phyloP scores from a whole-genome alignment of 192 early-diverging fungal species.

The Endogone sp. region DNA sequence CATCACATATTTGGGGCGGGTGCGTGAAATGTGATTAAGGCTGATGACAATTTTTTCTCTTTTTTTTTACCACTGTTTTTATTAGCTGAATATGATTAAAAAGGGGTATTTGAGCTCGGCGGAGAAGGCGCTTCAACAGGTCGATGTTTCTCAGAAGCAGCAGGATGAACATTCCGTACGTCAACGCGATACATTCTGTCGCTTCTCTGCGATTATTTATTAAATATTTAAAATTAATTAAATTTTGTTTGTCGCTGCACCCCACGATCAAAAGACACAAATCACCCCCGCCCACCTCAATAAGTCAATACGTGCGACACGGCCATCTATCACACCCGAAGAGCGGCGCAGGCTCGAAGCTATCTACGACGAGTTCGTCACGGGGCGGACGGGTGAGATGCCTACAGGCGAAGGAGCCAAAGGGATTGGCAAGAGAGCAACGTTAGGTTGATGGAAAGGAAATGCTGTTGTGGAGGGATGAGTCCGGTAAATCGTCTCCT shows the following conservation, averaged over 20 bases:
- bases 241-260: not conserved
- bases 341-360: conserved; percentile 48
- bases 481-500: too few relatives aligned
- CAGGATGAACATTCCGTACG: not conserved
- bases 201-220: not conserved
- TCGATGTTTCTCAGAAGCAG: not conserved
- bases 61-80: not conserved
- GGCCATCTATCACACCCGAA: conserved; percentile 58
- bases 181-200: too few relatives aligned
- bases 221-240: not conserved
- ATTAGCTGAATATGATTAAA: conserved; percentile 5
- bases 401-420: conserved; percentile 43
- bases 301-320: conserved; percentile 50
- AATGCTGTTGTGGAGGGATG: too few relatives aligned
- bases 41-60: too few relatives aligned
- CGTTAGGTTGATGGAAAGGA: conserved; percentile 32
- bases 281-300: conserved; percentile 48
- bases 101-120: conserved; percentile 1
- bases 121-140: not conserved
- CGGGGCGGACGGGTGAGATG: conserved; percentile 56
- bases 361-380: conserved; percentile 58
- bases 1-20: too few relatives aligned
- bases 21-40: too few relatives aligned
- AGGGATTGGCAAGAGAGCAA: conserved; percentile 34
- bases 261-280: conserved; percentile 23